Base-by-base conservation (phyloP, 2,329 filamentous ascomycete species). In the Colletotrichum incanum region DNA sequence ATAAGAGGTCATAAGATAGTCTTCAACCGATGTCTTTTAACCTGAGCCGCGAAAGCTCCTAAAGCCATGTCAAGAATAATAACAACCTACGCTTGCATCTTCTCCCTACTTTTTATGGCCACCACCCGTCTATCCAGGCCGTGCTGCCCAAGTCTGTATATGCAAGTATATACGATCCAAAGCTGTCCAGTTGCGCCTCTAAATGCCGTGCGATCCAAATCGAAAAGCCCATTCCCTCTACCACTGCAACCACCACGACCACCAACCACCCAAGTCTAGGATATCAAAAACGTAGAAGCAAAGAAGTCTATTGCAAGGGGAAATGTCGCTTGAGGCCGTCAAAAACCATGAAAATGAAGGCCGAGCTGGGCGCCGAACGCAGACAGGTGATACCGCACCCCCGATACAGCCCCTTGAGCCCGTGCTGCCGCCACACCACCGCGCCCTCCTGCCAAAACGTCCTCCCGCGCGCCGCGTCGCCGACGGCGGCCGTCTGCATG, bases 331-430 rank as follows among this genome's bases (percentile, higher is more conserved):
- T 95, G 81, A 99, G 82, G 18, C 92, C 93, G 83, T 98, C 96
- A 80, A 95, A 98, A 73, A 98, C 91, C 73, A 96, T 95, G 79
- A 99, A 99, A 73, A 99, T 99, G 79, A 98, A 95, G 9, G 96
- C 96, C n/a, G 95, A 98, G 82, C 95, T 98, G 3, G 96, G 96
- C 41, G 95, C 95, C 45, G 95, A 93, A 73, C 96, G 90, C 41
- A 92, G 86, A 56, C 96, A 94, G 0, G 96, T 99, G 75, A 99
- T 96, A 41, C 96, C 96, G 78, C 96, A 99, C 4, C 96, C 96
- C 65, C 96, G 91, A 81, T 99, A 99, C 80, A 98, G 86, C 2
- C 95, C 96, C 74, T 90, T 92, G 26, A 98, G 72, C 0, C 96
- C 96, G 72, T 95, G 91, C 77, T 94, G 90, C 73, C 87, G 88